Evolutionary conservation across 2,329 filamentous ascomycete species (phyloP), one percentile per base, ranked within the genome.

Genomic region (Aspergillus chevalieri): DNA sequence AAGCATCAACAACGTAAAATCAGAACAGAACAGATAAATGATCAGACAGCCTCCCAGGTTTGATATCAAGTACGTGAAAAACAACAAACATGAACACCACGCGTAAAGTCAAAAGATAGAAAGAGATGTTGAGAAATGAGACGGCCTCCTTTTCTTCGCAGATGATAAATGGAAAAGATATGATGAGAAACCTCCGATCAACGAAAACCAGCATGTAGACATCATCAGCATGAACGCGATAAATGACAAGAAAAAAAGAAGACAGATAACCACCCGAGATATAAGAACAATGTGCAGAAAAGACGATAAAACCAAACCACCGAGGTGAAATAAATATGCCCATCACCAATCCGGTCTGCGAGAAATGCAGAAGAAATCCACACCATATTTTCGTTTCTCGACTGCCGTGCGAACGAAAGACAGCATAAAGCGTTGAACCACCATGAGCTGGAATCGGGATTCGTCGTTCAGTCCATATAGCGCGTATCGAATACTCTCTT

Each of bases 41-140:
- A 69, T 69, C 67, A 70, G 62, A 70, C 67, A 70, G 64, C 67
- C 67, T 66, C 65, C 65, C 67, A 66, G 52, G 49, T 58, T 53
- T 54, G 52, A 61, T 44, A 58, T 38, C 45, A 52, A 38, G 38
- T 38, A 38, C 34, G 34, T 38, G 5, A 6, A 57, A 42, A 49
- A 36, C 46, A 47, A 36, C 57, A 41, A 50, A 50, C 50, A 48
- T 21, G 14, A 9, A 38, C n/a, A 38, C 34, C 34, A 9, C n/a
- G 17, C 34, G 17, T 19, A 52, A 42, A 47, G 47, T 45, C 44
- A 48, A 44, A 47, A 48, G 30, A 50, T 28, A 48, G 42, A 50
- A 45, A 24, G 17, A 22, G 44, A 49, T 14, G 39, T 21, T 33
- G 22, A 1, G 47, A 14, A 53, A 33, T 48, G 49, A 50, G 43